Percentiles rank a stretch among this genome's conserved stretches.
Conservation (phyloP, 2,329 filamentous ascomycete genomes). For the Coleophoma eucalyptorum region DNA sequence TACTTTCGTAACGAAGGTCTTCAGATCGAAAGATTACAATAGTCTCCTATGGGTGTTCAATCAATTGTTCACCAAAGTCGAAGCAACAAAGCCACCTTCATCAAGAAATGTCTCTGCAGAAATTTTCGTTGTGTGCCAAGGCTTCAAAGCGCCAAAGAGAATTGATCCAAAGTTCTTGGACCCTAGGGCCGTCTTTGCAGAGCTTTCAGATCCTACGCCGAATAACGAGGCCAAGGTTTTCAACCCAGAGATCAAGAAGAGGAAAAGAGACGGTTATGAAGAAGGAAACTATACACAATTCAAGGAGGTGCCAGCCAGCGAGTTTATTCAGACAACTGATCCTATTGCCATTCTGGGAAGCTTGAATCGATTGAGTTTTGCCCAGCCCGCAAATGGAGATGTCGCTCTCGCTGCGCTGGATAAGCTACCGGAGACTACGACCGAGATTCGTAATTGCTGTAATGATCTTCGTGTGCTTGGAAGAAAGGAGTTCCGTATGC, state of each 20-base stretch:
- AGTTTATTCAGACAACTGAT: slow-evolving; percentile 91
- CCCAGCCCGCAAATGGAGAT: slow-evolving; percentile 75
- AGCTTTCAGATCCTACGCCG: slow-evolving; percentile 77
- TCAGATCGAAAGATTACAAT: slow-evolving; percentile 96
- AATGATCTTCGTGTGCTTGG: slow-evolving; percentile 85
- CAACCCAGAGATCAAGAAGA: slow-evolving; percentile 95
- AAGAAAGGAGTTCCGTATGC: slow-evolving; percentile 86
- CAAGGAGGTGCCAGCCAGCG: slow-evolving; percentile 82
- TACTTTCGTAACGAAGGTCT: slow-evolving; percentile 96
- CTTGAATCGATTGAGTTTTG: slow-evolving; percentile 80
- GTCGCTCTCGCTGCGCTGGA: slow-evolving; percentile 82
- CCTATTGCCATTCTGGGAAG: slow-evolving; percentile 88
- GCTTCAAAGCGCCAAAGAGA: slow-evolving; percentile 91
- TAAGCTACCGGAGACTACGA: slow-evolving; percentile 80
- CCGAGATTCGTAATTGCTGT: slow-evolving; percentile 76
- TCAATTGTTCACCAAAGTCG: slow-evolving; percentile 90
- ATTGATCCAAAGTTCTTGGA: slow-evolving; percentile 93
- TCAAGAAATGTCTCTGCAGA: slow-evolving; percentile 95
- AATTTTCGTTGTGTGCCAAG: slow-evolving; percentile 96
- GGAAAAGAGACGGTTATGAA: slow-evolving; percentile 96
- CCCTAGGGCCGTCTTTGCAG: slow-evolving; percentile 84
- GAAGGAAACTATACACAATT: slow-evolving; percentile 92
- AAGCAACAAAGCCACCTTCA: slow-evolving; percentile 95
- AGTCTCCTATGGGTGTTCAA: slow-evolving; percentile 96
- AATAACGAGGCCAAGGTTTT: slow-evolving; percentile 99